phyloP scores from a whole-genome alignment of 2,329 filamentous ascomycete genomes.

The Coniosporium tulheliwenetii region DNA sequence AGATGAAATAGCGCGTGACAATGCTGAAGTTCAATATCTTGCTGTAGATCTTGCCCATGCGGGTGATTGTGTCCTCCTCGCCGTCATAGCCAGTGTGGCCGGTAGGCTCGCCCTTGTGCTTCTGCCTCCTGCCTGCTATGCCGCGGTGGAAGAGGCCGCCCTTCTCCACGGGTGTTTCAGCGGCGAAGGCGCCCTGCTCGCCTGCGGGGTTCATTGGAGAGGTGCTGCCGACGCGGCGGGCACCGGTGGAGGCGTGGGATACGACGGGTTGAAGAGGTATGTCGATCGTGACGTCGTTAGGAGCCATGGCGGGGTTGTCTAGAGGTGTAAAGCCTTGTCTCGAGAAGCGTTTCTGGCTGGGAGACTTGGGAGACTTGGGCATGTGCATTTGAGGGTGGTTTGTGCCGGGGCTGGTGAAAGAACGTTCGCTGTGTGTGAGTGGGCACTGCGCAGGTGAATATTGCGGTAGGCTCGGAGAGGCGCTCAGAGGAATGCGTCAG shows the following conservation, averaged over 20 bases:
- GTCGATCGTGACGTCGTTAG: slow-evolving; percentile 41
- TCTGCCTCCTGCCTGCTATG: neutral
- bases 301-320: slow-evolving; percentile 4
- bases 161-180: neutral
- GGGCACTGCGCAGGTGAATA: too few species aligned
- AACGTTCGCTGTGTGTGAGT: too few species aligned
- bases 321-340: neutral
- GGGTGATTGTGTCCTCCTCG: slow-evolving; percentile 43
- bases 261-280: slow-evolving; percentile 44
- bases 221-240: slow-evolving; percentile 18
- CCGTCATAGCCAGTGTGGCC: slow-evolving; percentile 11
- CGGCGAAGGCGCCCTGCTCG: neutral
- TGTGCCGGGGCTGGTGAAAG: too few species aligned
- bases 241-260: slow-evolving; percentile 30
- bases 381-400: too few species aligned
- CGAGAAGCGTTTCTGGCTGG: neutral
- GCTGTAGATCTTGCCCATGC: slow-evolving; percentile 49
- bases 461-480: too few species aligned
- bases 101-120: neutral
- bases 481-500: too few species aligned
- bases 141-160: neutral
- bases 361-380: neutral
- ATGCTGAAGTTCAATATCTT: slow-evolving; percentile 49
- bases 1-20: slow-evolving; percentile 51
- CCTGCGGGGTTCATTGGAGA: neutral